phyloP scores from a whole-genome alignment of 176 grass and related monocot genomes.

The Oryza brachyantha region DNA sequence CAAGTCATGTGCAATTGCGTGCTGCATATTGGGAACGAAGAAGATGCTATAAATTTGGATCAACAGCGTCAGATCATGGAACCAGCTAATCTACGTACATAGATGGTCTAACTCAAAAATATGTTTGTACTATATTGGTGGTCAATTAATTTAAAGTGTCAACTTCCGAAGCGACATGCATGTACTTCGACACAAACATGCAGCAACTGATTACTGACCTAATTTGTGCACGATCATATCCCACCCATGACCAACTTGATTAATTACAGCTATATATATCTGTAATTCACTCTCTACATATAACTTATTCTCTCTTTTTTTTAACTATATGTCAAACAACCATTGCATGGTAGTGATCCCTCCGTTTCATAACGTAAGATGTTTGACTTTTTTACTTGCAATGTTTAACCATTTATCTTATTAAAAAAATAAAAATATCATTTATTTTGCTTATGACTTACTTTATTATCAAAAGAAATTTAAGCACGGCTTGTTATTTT shows the following conservation, averaged over 20 bases:
- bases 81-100: background rate
- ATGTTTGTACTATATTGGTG: background rate
- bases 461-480: too few relatives aligned
- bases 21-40: background rate
- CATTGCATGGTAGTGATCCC: background rate
- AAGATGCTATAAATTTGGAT: background rate
- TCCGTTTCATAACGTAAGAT: too few relatives aligned
- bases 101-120: background rate
- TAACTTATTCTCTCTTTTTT: background rate
- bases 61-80: background rate
- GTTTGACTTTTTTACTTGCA: too few relatives aligned
- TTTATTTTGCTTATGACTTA: too few relatives aligned
- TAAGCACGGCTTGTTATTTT: too few relatives aligned
- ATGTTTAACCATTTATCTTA: too few relatives aligned
- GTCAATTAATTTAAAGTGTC: background rate
- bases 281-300: background rate
- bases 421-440: too few relatives aligned
- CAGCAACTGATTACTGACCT: background rate
- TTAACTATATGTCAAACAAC: background rate
- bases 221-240: background rate
- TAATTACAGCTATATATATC: background rate
- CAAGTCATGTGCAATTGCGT: background rate
- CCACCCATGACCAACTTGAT: background rate
- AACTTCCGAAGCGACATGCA: background rate
- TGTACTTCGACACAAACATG: background rate